Percentiles rank a stretch among this genome's conserved stretches.
phyloP scores from a whole-genome alignment of 140 eudicot genomes.

The Cichorium intybus region DNA sequence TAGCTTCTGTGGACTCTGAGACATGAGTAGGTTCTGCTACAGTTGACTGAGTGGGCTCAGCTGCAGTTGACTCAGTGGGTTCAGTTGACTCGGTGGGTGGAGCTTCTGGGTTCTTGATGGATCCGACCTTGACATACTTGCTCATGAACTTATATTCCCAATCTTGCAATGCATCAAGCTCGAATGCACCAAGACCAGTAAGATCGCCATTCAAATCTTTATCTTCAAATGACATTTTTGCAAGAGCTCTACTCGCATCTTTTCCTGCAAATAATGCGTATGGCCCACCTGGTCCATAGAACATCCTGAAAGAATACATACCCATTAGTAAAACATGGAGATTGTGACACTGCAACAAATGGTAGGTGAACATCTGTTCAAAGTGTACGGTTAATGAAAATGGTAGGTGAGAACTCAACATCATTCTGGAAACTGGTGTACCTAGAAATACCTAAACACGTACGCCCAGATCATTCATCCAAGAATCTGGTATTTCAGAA shows the following conservation, averaged over 20 bases:
- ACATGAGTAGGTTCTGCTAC: conserved; percentile 17
- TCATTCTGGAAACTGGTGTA: neutral
- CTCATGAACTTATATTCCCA: conserved; percentile 99
- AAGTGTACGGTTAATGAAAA: conserved; percentile 7
- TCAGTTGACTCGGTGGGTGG: conserved; percentile 26
- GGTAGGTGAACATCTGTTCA: conserved; percentile 19
- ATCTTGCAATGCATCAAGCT: conserved; percentile 91
- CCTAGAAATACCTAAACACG: conserved; percentile 11
- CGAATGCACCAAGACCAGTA: conserved; percentile 83
- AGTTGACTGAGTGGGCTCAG: conserved; percentile 17
- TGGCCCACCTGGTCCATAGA: conserved; percentile 98
- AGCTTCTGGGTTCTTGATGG: conserved; percentile 52
- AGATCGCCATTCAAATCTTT: conserved; percentile 81
- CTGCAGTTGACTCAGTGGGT: conserved; percentile 9
- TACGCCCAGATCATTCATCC: conserved; percentile 14
- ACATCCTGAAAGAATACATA: conserved; percentile 54
- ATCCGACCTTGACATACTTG: conserved; percentile 92
- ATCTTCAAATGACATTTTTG: conserved; percentile 97
- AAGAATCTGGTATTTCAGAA: neutral
- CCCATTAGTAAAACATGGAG: conserved; percentile 5
- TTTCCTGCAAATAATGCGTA: conserved; percentile 98
- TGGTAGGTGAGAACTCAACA: conserved; percentile 20
- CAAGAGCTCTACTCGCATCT: conserved; percentile 98
- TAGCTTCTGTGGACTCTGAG: conserved; percentile 25
- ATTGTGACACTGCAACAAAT: conserved; percentile 15